phyloP scores from a whole-genome alignment of 768 basidiomycete species.

The Cystofilobasidium ferigula region DNA sequence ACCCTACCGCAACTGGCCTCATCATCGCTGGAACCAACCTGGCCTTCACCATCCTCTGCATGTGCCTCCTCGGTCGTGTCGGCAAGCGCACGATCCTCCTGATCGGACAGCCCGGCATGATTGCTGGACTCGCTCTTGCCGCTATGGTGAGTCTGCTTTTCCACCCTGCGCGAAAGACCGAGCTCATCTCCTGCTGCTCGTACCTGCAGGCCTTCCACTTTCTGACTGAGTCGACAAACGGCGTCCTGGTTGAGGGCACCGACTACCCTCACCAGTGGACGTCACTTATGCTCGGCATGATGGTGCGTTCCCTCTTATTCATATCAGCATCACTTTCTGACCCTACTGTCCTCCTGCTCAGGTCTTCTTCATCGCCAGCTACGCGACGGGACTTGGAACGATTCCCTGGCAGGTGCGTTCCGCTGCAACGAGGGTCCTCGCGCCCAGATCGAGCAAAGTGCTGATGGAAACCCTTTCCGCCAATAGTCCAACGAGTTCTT shows the following conservation, averaged over 20 bases:
- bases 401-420: slow-evolving; percentile 6
- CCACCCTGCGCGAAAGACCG: too few species aligned
- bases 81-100: background rate
- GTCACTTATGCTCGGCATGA: background rate
- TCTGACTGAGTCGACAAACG: background rate
- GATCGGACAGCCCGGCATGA: background rate
- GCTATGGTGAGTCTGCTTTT: background rate
- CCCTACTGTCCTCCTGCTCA: background rate
- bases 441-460: too few species aligned
- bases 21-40: background rate
- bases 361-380: too few species aligned
- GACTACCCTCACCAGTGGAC: background rate
- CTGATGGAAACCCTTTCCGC: too few species aligned
- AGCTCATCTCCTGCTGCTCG: too few species aligned
- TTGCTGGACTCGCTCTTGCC: background rate
- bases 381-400: background rate
- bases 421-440: too few species aligned
- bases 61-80: background rate
- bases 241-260: background rate
- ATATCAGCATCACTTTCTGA: background rate
- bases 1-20: background rate
- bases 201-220: background rate
- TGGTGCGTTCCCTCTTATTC: background rate
- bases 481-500: background rate
- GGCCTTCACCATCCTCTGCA: background rate